Conservation (phyloP, 768 basidiomycete species). For the Gelatoporia subvermispora region DNA sequence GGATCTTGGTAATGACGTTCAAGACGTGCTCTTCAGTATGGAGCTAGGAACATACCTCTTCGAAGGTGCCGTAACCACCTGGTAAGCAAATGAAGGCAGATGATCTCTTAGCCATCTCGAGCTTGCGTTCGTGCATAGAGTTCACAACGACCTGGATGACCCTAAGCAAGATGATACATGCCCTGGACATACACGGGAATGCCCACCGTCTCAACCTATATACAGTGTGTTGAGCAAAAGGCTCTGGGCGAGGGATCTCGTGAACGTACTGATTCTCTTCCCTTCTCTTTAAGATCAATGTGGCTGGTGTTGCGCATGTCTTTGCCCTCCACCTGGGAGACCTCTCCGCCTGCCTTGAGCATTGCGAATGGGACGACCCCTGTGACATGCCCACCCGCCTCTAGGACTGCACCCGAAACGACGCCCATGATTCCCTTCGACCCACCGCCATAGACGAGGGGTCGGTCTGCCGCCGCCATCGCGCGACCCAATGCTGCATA, state of each 20-base stretch:
- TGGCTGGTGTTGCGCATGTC: neutral
- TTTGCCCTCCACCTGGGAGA: slow-evolving; percentile 35
- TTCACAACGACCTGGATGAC: slow-evolving; percentile 56
- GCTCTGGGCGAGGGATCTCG: neutral
- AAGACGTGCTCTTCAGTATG: neutral
- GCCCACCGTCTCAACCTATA: slow-evolving; percentile 29
- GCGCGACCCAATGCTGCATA: slow-evolving; percentile 67
- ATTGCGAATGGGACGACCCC: slow-evolving; percentile 82
- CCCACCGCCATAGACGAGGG: slow-evolving; percentile 87
- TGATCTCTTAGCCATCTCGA: slow-evolving; percentile 81
- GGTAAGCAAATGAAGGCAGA: slow-evolving; percentile 85
- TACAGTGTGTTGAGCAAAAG: neutral
- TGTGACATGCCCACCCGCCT: slow-evolving; percentile 65
- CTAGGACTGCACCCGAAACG: slow-evolving; percentile 61
- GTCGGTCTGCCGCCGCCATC: slow-evolving; percentile 51
- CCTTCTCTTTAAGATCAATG: slow-evolving; percentile 23
- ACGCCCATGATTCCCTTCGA: slow-evolving; percentile 81
- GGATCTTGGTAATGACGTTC: slow-evolving; percentile 41
- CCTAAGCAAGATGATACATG: neutral
- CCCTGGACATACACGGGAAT: neutral
- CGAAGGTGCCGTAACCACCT: slow-evolving; percentile 93
- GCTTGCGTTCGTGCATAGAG: slow-evolving; percentile 87
- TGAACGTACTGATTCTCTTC: slow-evolving; percentile 30
- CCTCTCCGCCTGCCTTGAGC: slow-evolving; percentile 58
- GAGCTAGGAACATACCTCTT: slow-evolving; percentile 55